These are phyloP conservation scores for Cercospora sp. DNA, from an alignment of 2,329 filamentous ascomycete genomes.

Conservation along the genomic window DNA sequence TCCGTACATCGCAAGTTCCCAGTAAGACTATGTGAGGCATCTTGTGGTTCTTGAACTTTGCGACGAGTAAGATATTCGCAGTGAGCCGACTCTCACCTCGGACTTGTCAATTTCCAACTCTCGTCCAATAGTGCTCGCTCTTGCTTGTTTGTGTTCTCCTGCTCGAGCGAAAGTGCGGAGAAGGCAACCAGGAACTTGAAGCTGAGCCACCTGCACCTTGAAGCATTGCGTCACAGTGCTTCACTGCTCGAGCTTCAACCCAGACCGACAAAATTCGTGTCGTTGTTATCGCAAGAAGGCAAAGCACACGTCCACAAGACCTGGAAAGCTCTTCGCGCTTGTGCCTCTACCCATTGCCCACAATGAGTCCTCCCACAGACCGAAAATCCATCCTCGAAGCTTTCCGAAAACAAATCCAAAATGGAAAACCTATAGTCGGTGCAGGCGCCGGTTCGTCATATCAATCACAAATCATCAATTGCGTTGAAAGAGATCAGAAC, in stretches of 20 bases:
- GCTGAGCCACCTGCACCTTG: not conserved
- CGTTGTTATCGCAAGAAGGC: not conserved
- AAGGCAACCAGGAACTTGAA: not conserved
- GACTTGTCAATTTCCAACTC: not conserved
- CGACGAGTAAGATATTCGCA: not conserved
- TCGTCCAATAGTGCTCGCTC: not conserved
- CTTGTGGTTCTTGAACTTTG: not conserved
- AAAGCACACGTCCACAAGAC: not conserved
- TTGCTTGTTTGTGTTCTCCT: not conserved
- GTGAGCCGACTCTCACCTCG: not conserved
- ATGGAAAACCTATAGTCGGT: slow-evolving; percentile 63
- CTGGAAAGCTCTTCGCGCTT: too few species aligned
- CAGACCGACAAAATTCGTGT: not conserved
- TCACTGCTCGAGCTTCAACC: not conserved
- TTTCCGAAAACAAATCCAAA: slow-evolving; percentile 56
- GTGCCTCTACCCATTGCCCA: too few species aligned
- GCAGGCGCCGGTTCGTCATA: slow-evolving; percentile 58
- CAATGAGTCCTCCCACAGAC: slow-evolving; percentile 57
- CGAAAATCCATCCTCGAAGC: slow-evolving; percentile 57
- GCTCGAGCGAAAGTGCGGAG: not conserved
- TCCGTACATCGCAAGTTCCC: slow-evolving; percentile 59
- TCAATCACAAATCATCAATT: not conserved
- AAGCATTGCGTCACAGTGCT: slow-evolving; percentile 4
- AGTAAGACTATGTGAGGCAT: slow-evolving; percentile 53
- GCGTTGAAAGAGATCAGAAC: not conserved